phyloP scores from a whole-genome alignment of 129 eudicot genomes.

The Escallonia herrerae region DNA sequence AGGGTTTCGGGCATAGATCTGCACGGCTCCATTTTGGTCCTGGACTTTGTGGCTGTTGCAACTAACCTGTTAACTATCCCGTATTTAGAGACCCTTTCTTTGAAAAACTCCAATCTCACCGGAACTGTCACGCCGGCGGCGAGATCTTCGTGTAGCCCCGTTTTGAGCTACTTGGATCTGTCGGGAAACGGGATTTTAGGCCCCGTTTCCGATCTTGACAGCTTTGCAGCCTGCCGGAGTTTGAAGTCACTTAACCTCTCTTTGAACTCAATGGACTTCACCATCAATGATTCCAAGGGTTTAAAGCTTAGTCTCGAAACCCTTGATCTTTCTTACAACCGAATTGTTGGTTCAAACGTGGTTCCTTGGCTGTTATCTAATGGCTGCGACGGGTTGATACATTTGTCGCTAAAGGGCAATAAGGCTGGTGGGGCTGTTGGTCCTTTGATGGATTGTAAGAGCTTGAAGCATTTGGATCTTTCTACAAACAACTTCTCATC shows the following conservation, averaged over 20 bases:
- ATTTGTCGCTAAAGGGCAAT: slow-evolving; percentile 47
- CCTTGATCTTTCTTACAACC: slow-evolving; percentile 67
- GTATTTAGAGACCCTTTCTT: slow-evolving; percentile 35
- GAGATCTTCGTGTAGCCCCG: slow-evolving; percentile 39
- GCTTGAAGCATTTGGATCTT: slow-evolving; percentile 50
- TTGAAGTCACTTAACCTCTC: slow-evolving; percentile 49
- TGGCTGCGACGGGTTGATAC: slow-evolving; percentile 29
- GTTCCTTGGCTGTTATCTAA: slow-evolving; percentile 59
- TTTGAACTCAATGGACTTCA: slow-evolving; percentile 47
- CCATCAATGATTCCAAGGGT: slow-evolving; percentile 14
- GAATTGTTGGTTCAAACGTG: slow-evolving; percentile 36
- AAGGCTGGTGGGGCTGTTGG: slow-evolving; percentile 13
- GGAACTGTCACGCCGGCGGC: slow-evolving; percentile 32
- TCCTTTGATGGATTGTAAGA: slow-evolving; percentile 17
- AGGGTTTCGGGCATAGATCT: slow-evolving; percentile 59
- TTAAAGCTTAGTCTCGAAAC: slow-evolving; percentile 14
- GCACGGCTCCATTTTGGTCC: slow-evolving; percentile 20
- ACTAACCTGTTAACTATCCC: slow-evolving; percentile 33
- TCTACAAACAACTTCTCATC: slow-evolving; percentile 57
- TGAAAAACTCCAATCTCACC: slow-evolving; percentile 38
- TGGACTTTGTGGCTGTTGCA: slow-evolving; percentile 32
- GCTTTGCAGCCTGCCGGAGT: slow-evolving; percentile 34
- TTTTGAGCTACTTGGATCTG: slow-evolving; percentile 53
- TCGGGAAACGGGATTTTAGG: slow-evolving; percentile 60
- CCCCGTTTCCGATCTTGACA: slow-evolving; percentile 37